These are phyloP conservation scores for Luffa aegyptiaca DNA, from an alignment of 306 rosid genomes.

Conservation along the genomic window DNA sequence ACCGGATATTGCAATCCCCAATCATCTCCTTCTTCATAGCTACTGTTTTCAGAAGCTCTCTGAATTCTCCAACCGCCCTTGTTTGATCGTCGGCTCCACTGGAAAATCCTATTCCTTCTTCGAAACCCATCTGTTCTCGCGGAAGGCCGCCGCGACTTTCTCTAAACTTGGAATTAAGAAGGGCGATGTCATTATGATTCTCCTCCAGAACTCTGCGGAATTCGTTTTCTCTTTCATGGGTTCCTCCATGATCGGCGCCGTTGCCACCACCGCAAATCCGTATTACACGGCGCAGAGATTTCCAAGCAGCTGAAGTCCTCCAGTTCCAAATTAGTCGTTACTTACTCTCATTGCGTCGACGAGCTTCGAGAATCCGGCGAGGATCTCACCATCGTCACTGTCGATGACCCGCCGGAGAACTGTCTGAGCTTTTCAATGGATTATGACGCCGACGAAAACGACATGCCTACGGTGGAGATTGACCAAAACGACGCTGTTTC, in stretches of 20 bases:
- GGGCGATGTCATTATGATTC: slow-evolving; percentile 67
- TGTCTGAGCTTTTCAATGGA: slow-evolving; percentile 62
- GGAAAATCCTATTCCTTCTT: slow-evolving; percentile 39
- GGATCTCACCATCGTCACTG: slow-evolving; percentile 35
- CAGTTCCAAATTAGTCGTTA: slow-evolving; percentile 45
- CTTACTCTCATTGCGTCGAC: slow-evolving; percentile 49
- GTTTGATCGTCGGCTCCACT: slow-evolving; percentile 61
- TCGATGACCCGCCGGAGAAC: slow-evolving; percentile 53
- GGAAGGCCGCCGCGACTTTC: slow-evolving; percentile 42
- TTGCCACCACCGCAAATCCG: slow-evolving; percentile 69
- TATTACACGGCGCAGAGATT: slow-evolving; percentile 64
- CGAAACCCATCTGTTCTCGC: slow-evolving; percentile 29
- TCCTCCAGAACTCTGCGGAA: slow-evolving; percentile 65
- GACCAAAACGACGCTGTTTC: slow-evolving; percentile 47
- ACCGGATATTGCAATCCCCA: slow-evolving; percentile 59
- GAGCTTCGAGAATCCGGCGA: slow-evolving; percentile 31
- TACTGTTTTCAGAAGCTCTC: slow-evolving; percentile 47
- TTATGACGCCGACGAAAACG: slow-evolving; percentile 35
- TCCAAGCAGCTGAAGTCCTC: slow-evolving; percentile 44
- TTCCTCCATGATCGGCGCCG: slow-evolving; percentile 71
- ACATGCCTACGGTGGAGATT: slow-evolving; percentile 22
- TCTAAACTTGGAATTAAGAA: slow-evolving; percentile 38
- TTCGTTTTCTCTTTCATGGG: slow-evolving; percentile 60
- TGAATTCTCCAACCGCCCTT: slow-evolving; percentile 36
- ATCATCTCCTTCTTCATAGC: slow-evolving; percentile 59